phyloP scores from a whole-genome alignment of 2,329 filamentous ascomycete genomes.

The Penicillium sp. region DNA sequence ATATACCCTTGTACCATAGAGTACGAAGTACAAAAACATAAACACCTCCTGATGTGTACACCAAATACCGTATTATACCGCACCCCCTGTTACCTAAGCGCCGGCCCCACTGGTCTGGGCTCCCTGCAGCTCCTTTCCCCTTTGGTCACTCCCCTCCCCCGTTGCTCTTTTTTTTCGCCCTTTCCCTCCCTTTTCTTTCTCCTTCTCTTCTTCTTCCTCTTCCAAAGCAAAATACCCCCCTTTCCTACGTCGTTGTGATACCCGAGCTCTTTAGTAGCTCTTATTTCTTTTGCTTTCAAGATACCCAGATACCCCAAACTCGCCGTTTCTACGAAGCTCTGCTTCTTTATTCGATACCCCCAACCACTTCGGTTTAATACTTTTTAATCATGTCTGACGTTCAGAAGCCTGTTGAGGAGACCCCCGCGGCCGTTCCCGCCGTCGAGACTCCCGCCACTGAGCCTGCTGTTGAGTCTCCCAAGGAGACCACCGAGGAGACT shows the following conservation, averaged over 20 bases:
- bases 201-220: conserved; percentile 14
- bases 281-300: conserved; percentile 34
- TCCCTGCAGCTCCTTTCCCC: conserved; percentile 33
- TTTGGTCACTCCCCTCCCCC: conserved; percentile 16
- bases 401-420: conserved; percentile 33
- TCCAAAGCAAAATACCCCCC: conserved; percentile 27
- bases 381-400: conserved; percentile 33
- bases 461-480: conserved; percentile 13
- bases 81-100: conserved; percentile 26
- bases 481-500: conserved; percentile 17
- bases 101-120: conserved; percentile 23
- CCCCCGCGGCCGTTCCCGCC: conserved; percentile 26
- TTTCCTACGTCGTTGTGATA: conserved; percentile 31
- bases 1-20: too few relatives aligned
- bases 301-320: conserved; percentile 27
- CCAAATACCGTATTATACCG: background rate
- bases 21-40: too few relatives aligned
- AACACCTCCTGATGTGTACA: background rate
- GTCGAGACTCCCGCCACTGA: conserved; percentile 19
- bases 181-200: conserved; percentile 23
- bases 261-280: conserved; percentile 30
- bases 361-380: conserved; percentile 24
- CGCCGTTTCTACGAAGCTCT: conserved; percentile 23
- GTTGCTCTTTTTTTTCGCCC: conserved; percentile 24
- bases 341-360: conserved; percentile 31